Conservation (phyloP, 805 yeast genomes). For the Kuraishia capsulata region DNA sequence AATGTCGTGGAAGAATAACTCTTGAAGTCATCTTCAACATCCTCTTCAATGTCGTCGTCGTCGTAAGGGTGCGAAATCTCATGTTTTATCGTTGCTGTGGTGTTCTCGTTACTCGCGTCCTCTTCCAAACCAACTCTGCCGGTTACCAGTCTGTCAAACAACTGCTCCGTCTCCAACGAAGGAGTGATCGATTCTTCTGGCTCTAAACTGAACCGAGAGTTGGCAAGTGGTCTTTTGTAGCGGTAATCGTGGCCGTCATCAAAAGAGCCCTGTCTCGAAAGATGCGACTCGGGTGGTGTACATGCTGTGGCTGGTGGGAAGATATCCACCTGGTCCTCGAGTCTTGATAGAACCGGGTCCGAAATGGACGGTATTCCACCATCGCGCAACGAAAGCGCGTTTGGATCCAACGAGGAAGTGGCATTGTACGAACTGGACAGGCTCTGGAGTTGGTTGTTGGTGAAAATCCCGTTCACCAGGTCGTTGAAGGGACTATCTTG, state of each 20-base stretch:
- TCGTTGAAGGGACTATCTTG: background rate
- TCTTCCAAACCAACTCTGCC: conserved; percentile 2
- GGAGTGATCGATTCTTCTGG: background rate
- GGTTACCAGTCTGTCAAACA: background rate
- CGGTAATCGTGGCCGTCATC: background rate
- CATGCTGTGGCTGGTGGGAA: conserved; percentile 23
- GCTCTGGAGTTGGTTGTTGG: background rate
- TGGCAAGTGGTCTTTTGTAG: background rate
- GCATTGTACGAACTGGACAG: too few relatives aligned
- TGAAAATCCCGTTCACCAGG: background rate
- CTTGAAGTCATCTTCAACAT: conserved; percentile 1
- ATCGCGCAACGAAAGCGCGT: too few relatives aligned
- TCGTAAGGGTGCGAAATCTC: too few relatives aligned
- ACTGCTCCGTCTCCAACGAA: background rate
- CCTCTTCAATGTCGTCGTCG: background rate
- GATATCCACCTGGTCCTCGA: conserved; percentile 4
- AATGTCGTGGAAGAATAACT: conserved; percentile 12
- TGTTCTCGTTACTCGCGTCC: background rate
- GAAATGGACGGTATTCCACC: background rate
- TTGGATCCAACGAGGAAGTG: too few relatives aligned
- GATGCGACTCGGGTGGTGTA: conserved; percentile 14
- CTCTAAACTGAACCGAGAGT: background rate
- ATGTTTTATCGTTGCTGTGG: too few relatives aligned
- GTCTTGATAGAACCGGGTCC: too few relatives aligned
- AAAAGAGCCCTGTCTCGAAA: too few relatives aligned